Percentiles rank a stretch among this genome's conserved stretches.
phyloP scores from a whole-genome alignment of 257 asterid genomes.

The Scutellaria galericulata region DNA sequence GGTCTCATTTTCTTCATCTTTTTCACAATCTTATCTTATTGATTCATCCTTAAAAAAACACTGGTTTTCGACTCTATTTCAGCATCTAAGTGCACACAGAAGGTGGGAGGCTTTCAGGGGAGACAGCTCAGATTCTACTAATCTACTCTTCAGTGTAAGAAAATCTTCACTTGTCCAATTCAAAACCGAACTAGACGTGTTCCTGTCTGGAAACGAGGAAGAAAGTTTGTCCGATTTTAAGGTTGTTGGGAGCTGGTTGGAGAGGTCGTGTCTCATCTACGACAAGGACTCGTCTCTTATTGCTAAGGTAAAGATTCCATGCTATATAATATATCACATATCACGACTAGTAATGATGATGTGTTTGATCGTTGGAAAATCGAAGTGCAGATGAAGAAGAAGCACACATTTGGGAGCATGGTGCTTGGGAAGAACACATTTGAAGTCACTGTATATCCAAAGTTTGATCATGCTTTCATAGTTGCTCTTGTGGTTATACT shows the following conservation, averaged over 20 bases:
- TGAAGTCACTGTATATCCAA: conserved; percentile 42
- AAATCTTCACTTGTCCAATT: conserved; percentile 43
- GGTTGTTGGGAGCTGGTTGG: conserved; percentile 52
- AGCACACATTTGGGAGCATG: conserved; percentile 39
- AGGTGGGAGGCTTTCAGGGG: conserved; percentile 53
- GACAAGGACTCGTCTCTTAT: conserved; percentile 41
- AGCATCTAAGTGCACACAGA: conserved; percentile 53
- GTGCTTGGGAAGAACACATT: conserved; percentile 48
- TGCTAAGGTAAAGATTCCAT: conserved; percentile 49
- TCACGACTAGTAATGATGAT: neutral
- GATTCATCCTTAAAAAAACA: neutral
- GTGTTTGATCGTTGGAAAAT: neutral
- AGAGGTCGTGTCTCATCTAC: conserved; percentile 47
- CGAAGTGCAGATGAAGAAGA: conserved; percentile 55
- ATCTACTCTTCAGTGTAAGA: conserved; percentile 42
- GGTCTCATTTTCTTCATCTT: conserved; percentile 33
- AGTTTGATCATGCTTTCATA: conserved; percentile 48
- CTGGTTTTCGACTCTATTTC: conserved; percentile 14
- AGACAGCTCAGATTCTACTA: conserved; percentile 37
- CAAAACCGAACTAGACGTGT: conserved; percentile 45
- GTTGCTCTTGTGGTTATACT: conserved; percentile 51
- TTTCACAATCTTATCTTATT: neutral
- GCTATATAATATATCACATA: neutral
- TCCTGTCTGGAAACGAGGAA: conserved; percentile 33
- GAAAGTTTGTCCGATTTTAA: conserved; percentile 50